Evolutionary conservation across 352 stramenopile genomes (phyloP), one percentile per base, ranked within the genome.

Genomic region (Globisporangium nagaii): DNA sequence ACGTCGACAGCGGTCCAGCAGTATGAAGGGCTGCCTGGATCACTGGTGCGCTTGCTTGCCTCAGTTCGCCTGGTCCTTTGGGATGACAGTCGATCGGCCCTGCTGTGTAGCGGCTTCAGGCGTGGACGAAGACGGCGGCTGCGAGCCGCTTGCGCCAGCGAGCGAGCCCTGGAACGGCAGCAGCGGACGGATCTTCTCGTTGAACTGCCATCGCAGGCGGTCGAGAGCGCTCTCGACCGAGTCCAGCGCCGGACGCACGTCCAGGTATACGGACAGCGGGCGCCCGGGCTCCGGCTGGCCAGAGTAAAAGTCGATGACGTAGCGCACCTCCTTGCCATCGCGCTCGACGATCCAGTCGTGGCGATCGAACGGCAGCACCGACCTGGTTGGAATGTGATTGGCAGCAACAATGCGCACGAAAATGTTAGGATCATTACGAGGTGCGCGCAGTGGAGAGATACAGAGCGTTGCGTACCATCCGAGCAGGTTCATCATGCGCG

Each of bases 271-370:
- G 17, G 82, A 97, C 25, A 98, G 81, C 31, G 79, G 81, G 25
- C 75, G 79, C 8, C 82, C 75, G 11, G 81, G 78, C 60, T 71
- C 64, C 5, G 53, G 78, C 76, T 98, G 93, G 49, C 97, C 94
- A 28, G 97, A 90, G 72, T 99, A 99, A 68, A 99, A 99, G 75
- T 99, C 97, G 76, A 99, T 99, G 36, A 99, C 86, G 70, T 99
- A 99, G 30, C 96, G 88, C 47, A 98, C 87, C 63, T 97, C 84
- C 46, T 88, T 85, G 47, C 89, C 89, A 41, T 86, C 78, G 49
- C 94, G 79, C 45, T 98, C 81, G 15, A 99, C 85, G 27, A 98
- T 89, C 97, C 97, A 99, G 79, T 99, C 97, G 73, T 99, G 97
- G 31, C 97, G 84, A 73, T 99, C 96, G 66, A 98, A 99, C 6